phyloP scores from a whole-genome alignment of 805 yeast genomes.

The Lipomyces spencermartinsiae region DNA sequence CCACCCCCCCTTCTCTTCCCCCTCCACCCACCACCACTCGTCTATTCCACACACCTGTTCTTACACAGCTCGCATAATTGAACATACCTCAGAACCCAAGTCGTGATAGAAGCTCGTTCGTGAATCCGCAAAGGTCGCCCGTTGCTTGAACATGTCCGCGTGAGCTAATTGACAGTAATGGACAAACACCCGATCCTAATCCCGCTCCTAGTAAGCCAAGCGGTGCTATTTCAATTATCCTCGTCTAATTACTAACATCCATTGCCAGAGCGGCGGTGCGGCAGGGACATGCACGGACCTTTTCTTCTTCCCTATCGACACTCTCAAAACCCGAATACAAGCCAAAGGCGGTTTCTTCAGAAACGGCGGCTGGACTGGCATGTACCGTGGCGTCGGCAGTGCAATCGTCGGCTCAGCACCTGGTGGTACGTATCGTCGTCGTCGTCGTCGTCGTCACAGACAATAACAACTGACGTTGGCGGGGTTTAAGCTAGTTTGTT shows the following conservation, averaged over 20 bases:
- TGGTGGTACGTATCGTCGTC: slow-evolving; percentile 44
- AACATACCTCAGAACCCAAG: too few relatives aligned
- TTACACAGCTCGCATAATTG: background rate
- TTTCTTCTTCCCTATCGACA: slow-evolving; percentile 94
- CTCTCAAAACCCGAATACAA: slow-evolving; percentile 90
- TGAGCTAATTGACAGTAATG: slow-evolving; percentile 18
- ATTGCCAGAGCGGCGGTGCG: slow-evolving; percentile 75
- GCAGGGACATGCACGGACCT: slow-evolving; percentile 97
- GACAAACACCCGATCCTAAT: slow-evolving; percentile 36
- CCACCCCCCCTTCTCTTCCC: too few relatives aligned
- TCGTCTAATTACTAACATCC: background rate
- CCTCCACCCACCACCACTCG: too few relatives aligned
- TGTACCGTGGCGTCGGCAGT: slow-evolving; percentile 90
- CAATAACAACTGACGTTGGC: background rate
- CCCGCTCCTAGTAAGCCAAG: slow-evolving; percentile 32
- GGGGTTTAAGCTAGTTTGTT: slow-evolving; percentile 67
- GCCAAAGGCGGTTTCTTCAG: slow-evolving; percentile 92
- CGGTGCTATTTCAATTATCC: too few relatives aligned
- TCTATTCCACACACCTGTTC: background rate
- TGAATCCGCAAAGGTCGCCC: background rate
- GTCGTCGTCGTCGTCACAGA: background rate
- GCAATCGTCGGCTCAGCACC: slow-evolving; percentile 97
- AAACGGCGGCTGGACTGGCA: slow-evolving; percentile 93
- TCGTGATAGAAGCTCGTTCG: background rate
- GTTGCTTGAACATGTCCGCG: background rate